These are phyloP conservation scores for Phytophthora chlamydospora DNA, from an alignment of 352 stramenopile genomes.

Conservation along the genomic window DNA sequence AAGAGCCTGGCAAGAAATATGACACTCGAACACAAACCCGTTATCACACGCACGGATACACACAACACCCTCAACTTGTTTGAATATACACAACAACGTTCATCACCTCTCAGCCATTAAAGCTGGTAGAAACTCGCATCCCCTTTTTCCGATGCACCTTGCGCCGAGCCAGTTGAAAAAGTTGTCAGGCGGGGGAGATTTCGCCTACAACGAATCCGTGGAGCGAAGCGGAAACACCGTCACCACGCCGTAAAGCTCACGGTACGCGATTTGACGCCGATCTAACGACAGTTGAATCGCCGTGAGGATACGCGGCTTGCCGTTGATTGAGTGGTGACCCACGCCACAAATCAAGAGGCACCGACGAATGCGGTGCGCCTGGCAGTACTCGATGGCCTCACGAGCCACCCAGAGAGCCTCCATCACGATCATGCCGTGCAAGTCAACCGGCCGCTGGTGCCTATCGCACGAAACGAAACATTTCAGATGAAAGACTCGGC, in stretches of 20 bases:
- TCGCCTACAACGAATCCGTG: conserved; percentile 21
- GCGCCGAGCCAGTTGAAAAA: conserved; percentile 19
- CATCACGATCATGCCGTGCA: conserved; percentile 75
- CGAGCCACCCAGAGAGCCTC: conserved; percentile 62
- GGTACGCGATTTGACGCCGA: conserved; percentile 63
- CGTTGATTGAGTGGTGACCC: conserved; percentile 72
- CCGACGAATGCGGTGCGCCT: conserved; percentile 58
- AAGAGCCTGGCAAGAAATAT: not conserved
- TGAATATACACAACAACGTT: conserved; percentile 10
- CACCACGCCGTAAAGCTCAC: conserved; percentile 58
- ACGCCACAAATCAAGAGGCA: conserved; percentile 71
- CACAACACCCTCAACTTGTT: conserved; percentile 20
- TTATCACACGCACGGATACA: conserved; percentile 5
- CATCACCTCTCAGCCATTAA: conserved; percentile 17
- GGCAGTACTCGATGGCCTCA: conserved; percentile 67
- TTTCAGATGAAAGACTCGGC: conserved; percentile 16
- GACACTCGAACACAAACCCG: not conserved
- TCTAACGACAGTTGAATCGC: conserved; percentile 66
- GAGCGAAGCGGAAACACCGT: conserved; percentile 72
- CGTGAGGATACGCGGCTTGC: conserved; percentile 64
- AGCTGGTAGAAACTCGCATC: conserved; percentile 17
- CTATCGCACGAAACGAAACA: conserved; percentile 33
- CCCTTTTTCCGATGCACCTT: not conserved
- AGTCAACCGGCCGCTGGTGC: conserved; percentile 56
- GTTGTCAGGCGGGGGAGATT: conserved; percentile 4